A percentile compares a stretch with the other conserved stretches of the same genome.
phyloP scores from a whole-genome alignment of 352 stramenopile genomes.

The Phytophthora pluvialis region DNA sequence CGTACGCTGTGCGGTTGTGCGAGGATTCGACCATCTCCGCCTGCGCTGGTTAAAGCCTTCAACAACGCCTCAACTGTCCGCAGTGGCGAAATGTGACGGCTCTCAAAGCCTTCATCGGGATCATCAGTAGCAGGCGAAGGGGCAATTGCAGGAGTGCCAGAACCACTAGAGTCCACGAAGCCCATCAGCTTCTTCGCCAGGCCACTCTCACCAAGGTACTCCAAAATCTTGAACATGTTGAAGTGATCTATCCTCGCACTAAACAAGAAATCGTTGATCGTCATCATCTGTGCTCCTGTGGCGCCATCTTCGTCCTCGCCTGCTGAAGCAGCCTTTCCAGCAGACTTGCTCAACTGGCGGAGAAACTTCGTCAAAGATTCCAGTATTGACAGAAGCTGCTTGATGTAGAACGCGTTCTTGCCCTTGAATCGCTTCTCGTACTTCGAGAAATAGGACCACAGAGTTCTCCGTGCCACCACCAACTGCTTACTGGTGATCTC shows the following conservation, averaged over 20 bases:
- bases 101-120: conserved; percentile 63
- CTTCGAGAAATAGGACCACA: conserved; percentile 90
- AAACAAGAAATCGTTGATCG: conserved; percentile 89
- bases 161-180: conserved; percentile 65
- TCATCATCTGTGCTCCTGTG: conserved; percentile 67
- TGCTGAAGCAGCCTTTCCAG: not conserved
- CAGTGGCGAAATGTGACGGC: conserved; percentile 83
- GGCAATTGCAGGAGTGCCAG: not conserved
- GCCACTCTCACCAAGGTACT: conserved; percentile 81
- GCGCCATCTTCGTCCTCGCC: conserved; percentile 32
- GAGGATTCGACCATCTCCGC: conserved; percentile 75
- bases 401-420: conserved; percentile 91
- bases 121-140: conserved; percentile 10
- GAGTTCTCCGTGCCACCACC: conserved; percentile 65
- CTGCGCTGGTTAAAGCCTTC: conserved; percentile 76
- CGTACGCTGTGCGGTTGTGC: conserved; percentile 68
- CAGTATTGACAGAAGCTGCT: conserved; percentile 83
- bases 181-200: conserved; percentile 87
- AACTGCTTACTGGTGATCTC: conserved; percentile 78
- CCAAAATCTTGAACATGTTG: conserved; percentile 91
- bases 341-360: conserved; percentile 50
- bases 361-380: conserved; percentile 84
- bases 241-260: conserved; percentile 83
- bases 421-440: conserved; percentile 90
- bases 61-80: conserved; percentile 79